Conservation (phyloP, 805 yeast genomes). For the Myxozyma geophila region DNA sequence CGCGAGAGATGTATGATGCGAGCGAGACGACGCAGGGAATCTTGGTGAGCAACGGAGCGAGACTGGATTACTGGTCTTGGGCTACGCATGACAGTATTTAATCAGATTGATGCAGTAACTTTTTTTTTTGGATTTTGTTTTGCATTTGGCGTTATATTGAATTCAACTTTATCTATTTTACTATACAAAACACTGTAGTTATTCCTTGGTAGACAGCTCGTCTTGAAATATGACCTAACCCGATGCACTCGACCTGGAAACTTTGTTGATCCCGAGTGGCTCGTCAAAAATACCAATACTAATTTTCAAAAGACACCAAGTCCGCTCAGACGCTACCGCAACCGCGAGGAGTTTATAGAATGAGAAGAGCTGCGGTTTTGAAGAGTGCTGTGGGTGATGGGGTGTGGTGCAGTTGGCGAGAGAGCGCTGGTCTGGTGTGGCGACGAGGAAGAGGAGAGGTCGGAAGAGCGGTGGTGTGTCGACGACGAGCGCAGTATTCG, state of each 20-base stretch:
- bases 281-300: background rate
- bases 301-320: background rate
- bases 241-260: background rate
- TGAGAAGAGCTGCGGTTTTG: too few species aligned
- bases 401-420: too few species aligned
- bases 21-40: conserved; percentile 21
- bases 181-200: background rate
- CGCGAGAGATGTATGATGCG: background rate
- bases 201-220: background rate
- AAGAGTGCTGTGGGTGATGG: too few species aligned
- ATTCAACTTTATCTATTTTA: background rate
- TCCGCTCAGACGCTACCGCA: too few species aligned
- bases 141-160: background rate
- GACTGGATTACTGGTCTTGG: conserved; percentile 34
- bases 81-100: background rate
- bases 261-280: background rate
- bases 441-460: too few species aligned
- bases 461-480: too few species aligned
- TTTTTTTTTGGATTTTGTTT: background rate
- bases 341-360: too few species aligned
- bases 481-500: too few species aligned
- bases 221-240: background rate
- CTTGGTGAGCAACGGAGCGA: conserved; percentile 28
- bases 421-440: too few species aligned
- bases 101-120: background rate